Conservation (phyloP, 768 basidiomycete genomes). For the Plicaturopsis crispa region DNA sequence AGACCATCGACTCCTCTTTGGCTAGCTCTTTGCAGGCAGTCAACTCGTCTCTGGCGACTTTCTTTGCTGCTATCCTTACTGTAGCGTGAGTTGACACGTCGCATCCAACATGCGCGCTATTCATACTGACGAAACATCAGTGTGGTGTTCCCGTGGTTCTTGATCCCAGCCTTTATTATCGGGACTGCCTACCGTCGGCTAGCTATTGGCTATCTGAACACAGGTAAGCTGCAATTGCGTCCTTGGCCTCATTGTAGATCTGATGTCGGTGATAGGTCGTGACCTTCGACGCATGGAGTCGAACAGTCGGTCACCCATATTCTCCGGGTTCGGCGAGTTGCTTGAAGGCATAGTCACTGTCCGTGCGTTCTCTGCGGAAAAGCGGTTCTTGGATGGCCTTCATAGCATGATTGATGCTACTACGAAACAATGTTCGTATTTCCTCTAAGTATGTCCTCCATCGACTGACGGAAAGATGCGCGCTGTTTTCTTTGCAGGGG, state of each 20-base stretch:
- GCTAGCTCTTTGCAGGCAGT: slow-evolving; percentile 62
- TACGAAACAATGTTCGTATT: slow-evolving; percentile 27
- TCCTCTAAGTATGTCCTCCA: not conserved
- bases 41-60: slow-evolving; percentile 69
- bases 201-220: slow-evolving; percentile 30
- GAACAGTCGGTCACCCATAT: slow-evolving; percentile 40
- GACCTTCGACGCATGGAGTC: slow-evolving; percentile 49
- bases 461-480: too few relatives aligned
- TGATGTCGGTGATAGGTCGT: too few relatives aligned
- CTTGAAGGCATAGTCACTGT: slow-evolving; percentile 49
- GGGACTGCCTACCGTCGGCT: slow-evolving; percentile 35
- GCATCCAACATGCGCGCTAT: not conserved
- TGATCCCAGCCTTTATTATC: slow-evolving; percentile 40
- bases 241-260: too few relatives aligned
- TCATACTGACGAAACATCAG: slow-evolving; percentile 17
- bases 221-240: too few relatives aligned
- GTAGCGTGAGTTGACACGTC: slow-evolving; percentile 19
- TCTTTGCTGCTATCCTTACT: slow-evolving; percentile 44
- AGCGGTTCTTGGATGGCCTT: slow-evolving; percentile 36
- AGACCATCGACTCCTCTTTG: slow-evolving; percentile 42
- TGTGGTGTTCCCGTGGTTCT: slow-evolving; percentile 40
- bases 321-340: slow-evolving; percentile 37
- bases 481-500: too few relatives aligned
- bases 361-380: slow-evolving; percentile 45
- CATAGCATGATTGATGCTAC: slow-evolving; percentile 39